Evolutionary conservation across 2,329 filamentous ascomycete species (phyloP), one percentile per base, ranked within the genome.

Genomic region (Trichoderma sp.): DNA sequence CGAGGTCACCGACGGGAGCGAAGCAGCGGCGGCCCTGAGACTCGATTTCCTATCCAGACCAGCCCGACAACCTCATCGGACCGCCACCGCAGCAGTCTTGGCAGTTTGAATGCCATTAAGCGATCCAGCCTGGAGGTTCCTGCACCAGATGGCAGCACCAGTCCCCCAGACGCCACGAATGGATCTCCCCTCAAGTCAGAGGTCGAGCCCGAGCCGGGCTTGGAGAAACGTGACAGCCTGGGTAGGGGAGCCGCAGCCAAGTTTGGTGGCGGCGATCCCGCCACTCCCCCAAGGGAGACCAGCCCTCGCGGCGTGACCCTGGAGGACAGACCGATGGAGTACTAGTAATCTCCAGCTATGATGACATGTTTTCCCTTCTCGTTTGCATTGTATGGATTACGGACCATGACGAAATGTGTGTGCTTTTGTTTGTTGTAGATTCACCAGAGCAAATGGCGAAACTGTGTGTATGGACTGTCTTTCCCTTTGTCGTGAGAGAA

Each of bases 121-220:
- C 86, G 91, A 74, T 84, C 90, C 61, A 96, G 93, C 78, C 87
- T 98, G 2, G 94, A 97, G 77, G 94, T 98, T 3, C 95, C 95
- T 3, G 88, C 88, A 62, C 87, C 84, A 73, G 85, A 87, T 6
- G 68, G 71, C 53, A 83, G 85, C 32, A 47, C 72, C 79, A 83
- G 75, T 79, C 85, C 75, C 76, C 80, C 61, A 2, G 77, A 82
- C 15, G 82, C 83, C 34, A 76, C 82, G 57, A 88, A 88, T 74
- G 85, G 85, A 66, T 75, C 78, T 57, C 77, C 78, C 24, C 67
- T 73, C 58, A 78, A 78, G 70, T 70, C 66, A 18, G 66, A 61
- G 14, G 26, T 70, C 9, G 71, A 73, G 8, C 39, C 58, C 51
- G 78, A 80, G 4, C 70, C 73, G 24, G 71, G 72, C 18, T 71